A percentile compares a stretch with the other conserved stretches of the same genome.
phyloP scores from a whole-genome alignment of 495 filamentous ascomycete genomes.

The Neurospora tetrasperma region DNA sequence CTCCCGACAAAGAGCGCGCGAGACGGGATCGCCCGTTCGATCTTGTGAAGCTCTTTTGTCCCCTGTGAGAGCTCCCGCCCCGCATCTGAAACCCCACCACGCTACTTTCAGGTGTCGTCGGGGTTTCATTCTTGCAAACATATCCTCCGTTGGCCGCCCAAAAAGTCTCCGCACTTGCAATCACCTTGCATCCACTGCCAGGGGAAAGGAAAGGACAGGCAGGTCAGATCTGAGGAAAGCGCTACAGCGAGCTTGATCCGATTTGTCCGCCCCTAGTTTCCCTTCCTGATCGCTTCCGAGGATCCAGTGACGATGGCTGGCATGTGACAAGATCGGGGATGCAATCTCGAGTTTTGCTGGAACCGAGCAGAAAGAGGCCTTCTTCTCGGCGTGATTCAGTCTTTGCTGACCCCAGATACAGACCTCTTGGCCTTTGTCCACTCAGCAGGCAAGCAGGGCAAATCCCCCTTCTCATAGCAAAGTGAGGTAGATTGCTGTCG shows the following conservation, averaged over 20 bases:
- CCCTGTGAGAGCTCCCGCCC: background rate
- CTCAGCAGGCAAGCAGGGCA: background rate
- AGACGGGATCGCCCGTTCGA: background rate
- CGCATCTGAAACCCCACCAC: background rate
- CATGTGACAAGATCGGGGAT: background rate
- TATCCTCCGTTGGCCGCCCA: background rate
- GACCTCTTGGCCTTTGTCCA: background rate
- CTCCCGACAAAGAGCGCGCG: background rate
- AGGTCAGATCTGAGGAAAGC: background rate
- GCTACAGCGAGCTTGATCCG: background rate
- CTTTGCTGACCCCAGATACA: background rate
- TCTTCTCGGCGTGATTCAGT: background rate
- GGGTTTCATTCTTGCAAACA: background rate
- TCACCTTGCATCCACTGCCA: background rate
- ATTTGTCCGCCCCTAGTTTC: background rate
- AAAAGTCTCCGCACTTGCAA: background rate
- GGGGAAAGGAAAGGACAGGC: background rate
- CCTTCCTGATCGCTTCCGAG: background rate
- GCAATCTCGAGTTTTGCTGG: background rate
- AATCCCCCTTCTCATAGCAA: background rate
- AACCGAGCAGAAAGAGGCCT: background rate
- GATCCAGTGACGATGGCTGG: background rate
- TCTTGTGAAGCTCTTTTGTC: background rate
- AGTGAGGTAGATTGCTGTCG: background rate
- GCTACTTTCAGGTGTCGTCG: background rate